Percentiles rank a stretch among this genome's conserved stretches.
Conservation (phyloP, 148 eudicot genomes). For the Pharnaceum exiguum region DNA sequence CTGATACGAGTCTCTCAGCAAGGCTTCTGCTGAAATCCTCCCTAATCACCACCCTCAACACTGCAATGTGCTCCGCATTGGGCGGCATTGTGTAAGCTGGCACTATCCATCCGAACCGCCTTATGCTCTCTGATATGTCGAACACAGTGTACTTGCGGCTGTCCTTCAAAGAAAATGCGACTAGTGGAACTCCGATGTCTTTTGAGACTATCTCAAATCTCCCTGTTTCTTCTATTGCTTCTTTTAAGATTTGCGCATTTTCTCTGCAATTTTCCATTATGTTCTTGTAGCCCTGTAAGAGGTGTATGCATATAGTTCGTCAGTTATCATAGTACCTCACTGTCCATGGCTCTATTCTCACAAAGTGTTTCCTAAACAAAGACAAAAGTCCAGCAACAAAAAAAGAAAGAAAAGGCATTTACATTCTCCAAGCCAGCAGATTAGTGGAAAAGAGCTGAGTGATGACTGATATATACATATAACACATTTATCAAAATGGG, state of each 20-base stretch:
- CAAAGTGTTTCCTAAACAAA: not conserved
- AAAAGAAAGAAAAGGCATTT: not conserved
- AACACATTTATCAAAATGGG: too few relatives aligned
- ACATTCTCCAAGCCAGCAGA: too few relatives aligned
- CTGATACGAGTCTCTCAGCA: constrained; percentile 27
- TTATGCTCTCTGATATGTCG: constrained; percentile 24
- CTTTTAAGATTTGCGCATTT: constrained; percentile 17
- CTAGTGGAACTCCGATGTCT: constrained; percentile 34
- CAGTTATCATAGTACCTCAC: too few relatives aligned
- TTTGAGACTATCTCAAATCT: constrained; percentile 29
- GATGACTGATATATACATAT: too few relatives aligned
- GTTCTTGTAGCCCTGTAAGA: constrained; percentile 35
- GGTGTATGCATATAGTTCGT: not conserved
- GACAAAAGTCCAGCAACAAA: not conserved
- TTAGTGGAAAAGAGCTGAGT: too few relatives aligned
- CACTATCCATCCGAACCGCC: constrained; percentile 35
- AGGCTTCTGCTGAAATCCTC: constrained; percentile 38
- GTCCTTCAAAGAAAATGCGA: constrained; percentile 32
- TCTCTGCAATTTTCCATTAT: constrained; percentile 41
- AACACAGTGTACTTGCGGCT: constrained; percentile 31
- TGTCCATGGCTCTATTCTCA: too few relatives aligned
- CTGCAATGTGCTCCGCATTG: constrained; percentile 31
- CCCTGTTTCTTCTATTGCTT: constrained; percentile 29
- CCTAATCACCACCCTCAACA: constrained; percentile 31
- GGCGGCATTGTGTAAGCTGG: constrained; percentile 47